Evolutionary conservation across 495 filamentous ascomycete genomes (phyloP), one percentile per base, ranked within the genome.

Genomic region (Talaromyces stipitatus): DNA sequence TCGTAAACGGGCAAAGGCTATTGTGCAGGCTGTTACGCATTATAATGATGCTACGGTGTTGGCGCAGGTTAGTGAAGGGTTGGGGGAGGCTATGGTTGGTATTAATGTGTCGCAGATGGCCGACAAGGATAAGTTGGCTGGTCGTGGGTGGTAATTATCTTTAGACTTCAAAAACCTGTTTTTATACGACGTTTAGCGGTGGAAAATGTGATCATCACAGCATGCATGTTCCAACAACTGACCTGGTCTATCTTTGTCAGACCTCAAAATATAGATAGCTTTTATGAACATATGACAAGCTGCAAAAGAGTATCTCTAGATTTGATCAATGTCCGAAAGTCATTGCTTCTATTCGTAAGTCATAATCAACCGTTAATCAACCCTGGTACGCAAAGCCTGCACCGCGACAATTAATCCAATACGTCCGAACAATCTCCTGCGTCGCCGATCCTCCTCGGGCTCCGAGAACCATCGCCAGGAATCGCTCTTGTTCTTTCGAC

Each of bases 81-180:
- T 97, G 32, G 94, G 94, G 6, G 90, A 92, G 80, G 90, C 94
- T 9, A 98, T 98, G 91, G 91, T 95, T 23, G 94, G 94, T 8
- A 85, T 96, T 57, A 98, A 89, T 70, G 85, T 87, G 9, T 80
- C 78, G 36, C 79, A 78, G 54, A 83, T 98, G 85, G 68, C 74
- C 53, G 83, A 90, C 46, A 72, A 75, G 23, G 85, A 95, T 71
- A 95, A 87, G 79, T 76, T 97, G 79, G 88, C 92, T 14, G 84
- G 83, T 55, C 76, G 94, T 58, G 94, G 94, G 2, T 96, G 92
- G 91, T 96, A 83, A 72, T 12, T 10, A 18, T 46, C 2, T 14
- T 20, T 12, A 48, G 1, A 1, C 20, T 24, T 24, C 22, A 11
- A 32, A 36, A 27, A 26, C 36, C 22, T 29, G 55, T 43, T 60